Percentiles rank a stretch among this genome's conserved stretches.
phyloP scores from a whole-genome alignment of 1,139 yeast species.

The Geotrichum aggregatum region DNA sequence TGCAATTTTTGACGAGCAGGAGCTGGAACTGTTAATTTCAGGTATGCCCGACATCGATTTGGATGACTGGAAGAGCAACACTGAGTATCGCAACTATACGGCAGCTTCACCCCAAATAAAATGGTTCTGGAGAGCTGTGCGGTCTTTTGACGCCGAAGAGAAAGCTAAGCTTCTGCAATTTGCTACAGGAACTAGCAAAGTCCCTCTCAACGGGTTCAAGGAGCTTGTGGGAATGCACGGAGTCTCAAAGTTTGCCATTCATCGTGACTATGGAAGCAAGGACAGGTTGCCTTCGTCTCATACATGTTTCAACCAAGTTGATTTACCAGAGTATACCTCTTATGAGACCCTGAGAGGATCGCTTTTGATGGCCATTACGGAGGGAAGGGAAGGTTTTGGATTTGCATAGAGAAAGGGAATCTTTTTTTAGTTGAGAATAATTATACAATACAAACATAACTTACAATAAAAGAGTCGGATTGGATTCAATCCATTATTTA shows the following conservation, averaged over 20 bases:
- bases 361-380: conserved; percentile 78
- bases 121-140: conserved; percentile 98
- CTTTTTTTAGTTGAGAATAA: not conserved
- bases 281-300: conserved; percentile 93
- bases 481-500: not conserved
- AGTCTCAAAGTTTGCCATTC: conserved; percentile 80
- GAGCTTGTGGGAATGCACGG: conserved; percentile 89
- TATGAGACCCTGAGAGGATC: conserved; percentile 83
- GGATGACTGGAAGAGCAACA: conserved; percentile 88
- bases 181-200: conserved; percentile 96
- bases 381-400: conserved; percentile 96
- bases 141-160: conserved; percentile 90
- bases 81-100: conserved; percentile 78
- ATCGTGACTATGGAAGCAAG: conserved; percentile 79
- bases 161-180: conserved; percentile 90
- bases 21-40: conserved; percentile 82
- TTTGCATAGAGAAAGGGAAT: conserved; percentile 47
- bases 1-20: conserved; percentile 91
- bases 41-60: conserved; percentile 97
- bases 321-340: conserved; percentile 86
- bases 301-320: conserved; percentile 93
- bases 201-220: conserved; percentile 90
- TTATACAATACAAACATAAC: not conserved
- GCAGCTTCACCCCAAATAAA: conserved; percentile 83
- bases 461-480: not conserved